Evolutionary conservation across 257 asterid genomes (phyloP).

Genomic region (Knoxia roxburghii): DNA sequence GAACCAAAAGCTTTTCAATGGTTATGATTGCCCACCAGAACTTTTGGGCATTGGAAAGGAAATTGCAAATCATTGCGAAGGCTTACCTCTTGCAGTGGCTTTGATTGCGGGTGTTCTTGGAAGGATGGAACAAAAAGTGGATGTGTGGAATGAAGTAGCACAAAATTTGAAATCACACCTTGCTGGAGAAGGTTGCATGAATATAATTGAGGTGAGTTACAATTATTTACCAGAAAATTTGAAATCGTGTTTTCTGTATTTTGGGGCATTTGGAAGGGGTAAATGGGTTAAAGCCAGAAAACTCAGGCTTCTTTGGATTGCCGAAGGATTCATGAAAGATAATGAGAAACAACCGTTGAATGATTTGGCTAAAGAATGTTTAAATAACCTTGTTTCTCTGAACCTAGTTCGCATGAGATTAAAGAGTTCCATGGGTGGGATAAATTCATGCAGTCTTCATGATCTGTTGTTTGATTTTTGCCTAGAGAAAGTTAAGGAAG

Average conservation of each 20-base stretch:
- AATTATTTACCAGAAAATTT: neutral
- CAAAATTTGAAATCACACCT: neutral
- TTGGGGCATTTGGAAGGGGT: neutral
- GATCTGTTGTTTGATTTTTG: neutral
- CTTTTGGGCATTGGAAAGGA: neutral
- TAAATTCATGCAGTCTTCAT: neutral
- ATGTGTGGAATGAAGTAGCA: neutral
- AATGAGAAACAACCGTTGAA: neutral
- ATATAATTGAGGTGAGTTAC: neutral
- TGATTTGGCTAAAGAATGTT: neutral
- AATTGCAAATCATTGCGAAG: neutral
- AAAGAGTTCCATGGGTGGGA: neutral
- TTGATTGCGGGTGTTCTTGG: neutral
- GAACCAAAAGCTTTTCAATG: neutral
- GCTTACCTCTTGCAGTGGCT: neutral
- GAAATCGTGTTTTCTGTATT: neutral
- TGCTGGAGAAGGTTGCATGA: neutral
- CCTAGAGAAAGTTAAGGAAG: neutral
- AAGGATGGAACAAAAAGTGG: neutral
- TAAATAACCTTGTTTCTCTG: neutral
- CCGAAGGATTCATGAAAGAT: neutral
- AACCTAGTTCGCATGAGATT: neutral
- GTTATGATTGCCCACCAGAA: neutral
- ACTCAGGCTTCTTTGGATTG: neutral
- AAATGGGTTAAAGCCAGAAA: neutral